Evolutionary conservation across 1,284 basidiomycete species (phyloP), one percentile per base, ranked within the genome.

Genomic region (Xanthoconium separans): DNA sequence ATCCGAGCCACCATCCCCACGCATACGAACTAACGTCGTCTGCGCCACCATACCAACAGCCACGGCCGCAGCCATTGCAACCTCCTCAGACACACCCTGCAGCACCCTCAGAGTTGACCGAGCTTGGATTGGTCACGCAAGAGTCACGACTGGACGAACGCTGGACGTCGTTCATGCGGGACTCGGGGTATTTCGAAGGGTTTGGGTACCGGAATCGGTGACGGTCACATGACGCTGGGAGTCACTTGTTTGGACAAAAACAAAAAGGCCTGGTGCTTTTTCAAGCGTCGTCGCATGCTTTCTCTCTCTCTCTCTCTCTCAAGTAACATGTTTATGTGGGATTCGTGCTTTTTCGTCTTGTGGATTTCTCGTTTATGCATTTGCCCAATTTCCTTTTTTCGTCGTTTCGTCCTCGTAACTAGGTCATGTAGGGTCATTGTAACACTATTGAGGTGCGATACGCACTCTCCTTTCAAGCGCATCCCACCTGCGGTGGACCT

Each of bases 121-220:
- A 79, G 46, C 70, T 84, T 3, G 82, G 82, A 7, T 61, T 85
- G 20, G 78, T 78, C 1, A 65, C 80, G 7, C 72, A 79, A 11
- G 80, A 80, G 59, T 82, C 82, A 34, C 68, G 79, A 27, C 62
- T 84, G 34, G 81, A 81, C 53, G 80, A 81, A 58, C 70, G 79
- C 31, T 84, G 82, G 83, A 77, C 77, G 47, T 77, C 76, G 24
- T 84, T 85, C 55, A 82, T 84, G 79, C 74, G 76, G 9, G 77
- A 83, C 45, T 79, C 79, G 5, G 78, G 81, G 1, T 71, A 70
- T 49, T 69, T 69, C 16, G 67, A 72, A 54, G 68, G 67, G 13
- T 69, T 69, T 45, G 64, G 65, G 6, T 72, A 67, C 47, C 62
- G 68, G 29, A 29, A 47, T 47, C 64, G 67, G 43, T 71, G 31